A percentile compares a stretch with the other conserved stretches of the same genome.
Conservation (phyloP, 257 asterid species). For the Ilex aquifolium region DNA sequence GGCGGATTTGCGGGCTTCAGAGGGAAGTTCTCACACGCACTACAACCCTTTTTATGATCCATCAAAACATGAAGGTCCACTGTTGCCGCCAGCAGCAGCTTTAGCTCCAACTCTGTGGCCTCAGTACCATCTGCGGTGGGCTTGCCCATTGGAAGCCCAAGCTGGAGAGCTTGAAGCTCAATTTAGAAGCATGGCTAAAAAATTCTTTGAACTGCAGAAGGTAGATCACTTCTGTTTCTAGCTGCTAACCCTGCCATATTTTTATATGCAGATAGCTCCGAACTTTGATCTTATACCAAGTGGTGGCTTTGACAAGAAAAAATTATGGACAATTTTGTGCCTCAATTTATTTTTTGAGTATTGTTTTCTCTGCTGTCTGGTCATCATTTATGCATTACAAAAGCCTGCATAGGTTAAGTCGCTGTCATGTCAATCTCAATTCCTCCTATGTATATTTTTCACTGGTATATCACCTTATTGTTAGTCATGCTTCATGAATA, state of each 20-base stretch:
- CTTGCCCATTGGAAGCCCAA: conserved; percentile 86
- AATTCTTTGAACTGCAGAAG: conserved; percentile 64
- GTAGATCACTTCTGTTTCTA: conserved; percentile 21
- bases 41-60: conserved; percentile 81
- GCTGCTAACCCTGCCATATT: too few relatives aligned
- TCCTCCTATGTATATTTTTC: too few relatives aligned
- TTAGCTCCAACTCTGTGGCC: conserved; percentile 98
- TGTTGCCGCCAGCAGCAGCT: conserved; percentile 97
- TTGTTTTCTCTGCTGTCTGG: neutral
- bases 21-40: conserved; percentile 70
- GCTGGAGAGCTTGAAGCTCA: conserved; percentile 87
- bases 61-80: conserved; percentile 54
- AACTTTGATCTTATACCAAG: too few relatives aligned
- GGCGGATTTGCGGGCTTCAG: conserved; percentile 69
- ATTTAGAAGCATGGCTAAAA: conserved; percentile 63
- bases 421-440: too few relatives aligned
- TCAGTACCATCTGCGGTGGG: conserved; percentile 98
- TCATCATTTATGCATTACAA: too few relatives aligned
- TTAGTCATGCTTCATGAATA: too few relatives aligned
- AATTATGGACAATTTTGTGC: too few relatives aligned
- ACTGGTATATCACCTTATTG: too few relatives aligned
- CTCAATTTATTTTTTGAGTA: too few relatives aligned
- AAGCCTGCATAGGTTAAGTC: too few relatives aligned
- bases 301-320: too few relatives aligned
- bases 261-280: too few relatives aligned